Evolutionary conservation across 2,329 filamentous ascomycete species (phyloP).

Genomic region (Aureobasidium subglaciale): DNA sequence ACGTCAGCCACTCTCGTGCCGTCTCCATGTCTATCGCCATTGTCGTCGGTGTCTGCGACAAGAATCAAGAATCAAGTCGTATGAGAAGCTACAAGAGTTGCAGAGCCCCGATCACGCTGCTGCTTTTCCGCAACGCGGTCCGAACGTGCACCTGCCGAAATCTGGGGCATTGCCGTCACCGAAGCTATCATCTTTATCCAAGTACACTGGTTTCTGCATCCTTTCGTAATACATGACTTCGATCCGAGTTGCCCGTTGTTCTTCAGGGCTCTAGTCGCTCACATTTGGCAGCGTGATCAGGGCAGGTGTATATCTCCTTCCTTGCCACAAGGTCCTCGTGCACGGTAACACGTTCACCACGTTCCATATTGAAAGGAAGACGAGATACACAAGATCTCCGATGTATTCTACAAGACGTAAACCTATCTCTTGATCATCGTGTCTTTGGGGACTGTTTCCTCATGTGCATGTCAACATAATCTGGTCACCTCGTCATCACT

Average conservation of each 20-base stretch:
- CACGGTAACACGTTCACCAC: too few relatives aligned
- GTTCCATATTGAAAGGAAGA: too few relatives aligned
- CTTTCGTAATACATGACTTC: too few relatives aligned
- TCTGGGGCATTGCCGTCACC: background rate
- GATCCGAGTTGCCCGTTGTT: too few relatives aligned
- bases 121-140: conserved; percentile 1
- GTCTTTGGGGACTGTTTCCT: too few relatives aligned
- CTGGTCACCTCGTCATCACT: background rate
- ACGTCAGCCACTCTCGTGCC: conserved; percentile 35
- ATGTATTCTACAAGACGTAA: background rate
- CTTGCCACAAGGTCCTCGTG: too few relatives aligned
- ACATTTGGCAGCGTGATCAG: too few relatives aligned
- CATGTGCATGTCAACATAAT: too few relatives aligned
- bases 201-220: background rate
- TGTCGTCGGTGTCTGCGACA: background rate
- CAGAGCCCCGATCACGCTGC: background rate
- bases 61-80: background rate
- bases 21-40: conserved; percentile 7
- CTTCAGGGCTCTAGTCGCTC: too few relatives aligned
- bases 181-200: background rate
- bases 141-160: conserved; percentile 6
- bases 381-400: too few relatives aligned
- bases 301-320: too few relatives aligned
- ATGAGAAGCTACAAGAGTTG: background rate
- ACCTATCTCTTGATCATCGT: too few relatives aligned